These are phyloP conservation scores for Eucalyptus fibrosa DNA, from an alignment of 345 rosid species.

Conservation along the genomic window DNA sequence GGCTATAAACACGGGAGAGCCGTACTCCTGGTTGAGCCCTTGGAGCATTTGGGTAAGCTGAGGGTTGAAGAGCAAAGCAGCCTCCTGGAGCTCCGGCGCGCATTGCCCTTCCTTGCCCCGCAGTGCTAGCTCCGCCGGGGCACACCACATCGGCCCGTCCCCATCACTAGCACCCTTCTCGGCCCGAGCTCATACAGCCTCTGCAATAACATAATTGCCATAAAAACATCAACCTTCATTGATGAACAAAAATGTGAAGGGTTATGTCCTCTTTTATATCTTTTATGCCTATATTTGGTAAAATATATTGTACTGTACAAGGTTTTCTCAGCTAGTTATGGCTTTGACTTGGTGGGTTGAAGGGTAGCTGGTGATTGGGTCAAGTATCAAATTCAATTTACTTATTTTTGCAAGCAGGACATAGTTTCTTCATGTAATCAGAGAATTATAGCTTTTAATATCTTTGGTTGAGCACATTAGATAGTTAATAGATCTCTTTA, in stretches of 20 bases:
- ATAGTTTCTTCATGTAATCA: not conserved
- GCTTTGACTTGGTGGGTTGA: not conserved
- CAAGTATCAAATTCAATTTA: not conserved
- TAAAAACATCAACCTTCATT: not conserved
- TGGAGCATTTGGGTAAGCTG: conserved; percentile 36
- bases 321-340: not conserved
- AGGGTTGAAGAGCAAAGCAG: conserved; percentile 62
- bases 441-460: not conserved
- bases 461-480: not conserved
- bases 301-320: not conserved
- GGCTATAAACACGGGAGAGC: conserved; percentile 36
- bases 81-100: conserved; percentile 38
- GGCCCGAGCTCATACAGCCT: conserved; percentile 62
- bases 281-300: not conserved
- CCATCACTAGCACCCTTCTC: conserved; percentile 68
- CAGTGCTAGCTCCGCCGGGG: conserved; percentile 66
- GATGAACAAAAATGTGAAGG: not conserved
- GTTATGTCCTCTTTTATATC: not conserved
- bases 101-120: conserved; percentile 68
- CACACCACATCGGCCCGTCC: conserved; percentile 82
- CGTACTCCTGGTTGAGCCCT: conserved; percentile 35
- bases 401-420: not conserved
- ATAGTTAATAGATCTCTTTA: not conserved
- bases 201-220: conserved; percentile 9
- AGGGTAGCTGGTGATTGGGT: not conserved